Evolutionary conservation across 768 basidiomycete genomes (phyloP).

Genomic region (Podaxis mareebaensis): DNA sequence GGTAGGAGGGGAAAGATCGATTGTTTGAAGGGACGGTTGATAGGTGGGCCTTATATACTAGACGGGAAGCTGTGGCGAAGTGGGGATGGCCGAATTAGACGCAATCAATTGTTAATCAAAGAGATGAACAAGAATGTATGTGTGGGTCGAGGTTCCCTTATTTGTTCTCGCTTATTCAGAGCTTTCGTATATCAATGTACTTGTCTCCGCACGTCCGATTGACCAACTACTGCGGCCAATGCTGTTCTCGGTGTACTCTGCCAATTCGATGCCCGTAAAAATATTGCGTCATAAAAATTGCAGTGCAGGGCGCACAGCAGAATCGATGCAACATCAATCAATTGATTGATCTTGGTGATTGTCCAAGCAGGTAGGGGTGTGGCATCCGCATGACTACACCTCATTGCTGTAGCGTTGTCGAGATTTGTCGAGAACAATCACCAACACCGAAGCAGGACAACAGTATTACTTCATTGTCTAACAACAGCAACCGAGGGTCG

Average conservation of each 20-base stretch:
- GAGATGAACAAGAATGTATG: conserved; percentile 15
- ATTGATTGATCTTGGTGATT: conserved; percentile 7
- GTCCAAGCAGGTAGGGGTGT: not conserved
- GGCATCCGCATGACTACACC: conserved; percentile 4
- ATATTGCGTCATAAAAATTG: not conserved
- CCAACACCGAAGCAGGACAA: not conserved
- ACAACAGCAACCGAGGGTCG: not conserved
- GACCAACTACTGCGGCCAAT: not conserved
- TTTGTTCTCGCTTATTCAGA: not conserved
- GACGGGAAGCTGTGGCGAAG: conserved; percentile 13
- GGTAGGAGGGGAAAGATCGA: conserved; percentile 10
- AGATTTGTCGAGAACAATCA: not conserved
- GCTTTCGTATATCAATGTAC: not conserved
- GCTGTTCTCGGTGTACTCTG: not conserved
- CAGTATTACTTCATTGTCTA: not conserved
- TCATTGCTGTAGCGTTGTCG: not conserved
- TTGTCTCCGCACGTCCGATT: too few relatives aligned
- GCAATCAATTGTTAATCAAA: conserved; percentile 18
- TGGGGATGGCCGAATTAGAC: conserved; percentile 10
- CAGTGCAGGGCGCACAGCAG: not conserved
- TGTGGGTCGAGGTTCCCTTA: conserved; percentile 5
- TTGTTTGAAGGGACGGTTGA: conserved; percentile 12
- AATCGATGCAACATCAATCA: conserved; percentile 2
- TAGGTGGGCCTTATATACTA: conserved; percentile 13
- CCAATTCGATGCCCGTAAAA: not conserved